Evolutionary conservation across 768 basidiomycete genomes (phyloP).

Genomic region (Scleroderma bovista): DNA sequence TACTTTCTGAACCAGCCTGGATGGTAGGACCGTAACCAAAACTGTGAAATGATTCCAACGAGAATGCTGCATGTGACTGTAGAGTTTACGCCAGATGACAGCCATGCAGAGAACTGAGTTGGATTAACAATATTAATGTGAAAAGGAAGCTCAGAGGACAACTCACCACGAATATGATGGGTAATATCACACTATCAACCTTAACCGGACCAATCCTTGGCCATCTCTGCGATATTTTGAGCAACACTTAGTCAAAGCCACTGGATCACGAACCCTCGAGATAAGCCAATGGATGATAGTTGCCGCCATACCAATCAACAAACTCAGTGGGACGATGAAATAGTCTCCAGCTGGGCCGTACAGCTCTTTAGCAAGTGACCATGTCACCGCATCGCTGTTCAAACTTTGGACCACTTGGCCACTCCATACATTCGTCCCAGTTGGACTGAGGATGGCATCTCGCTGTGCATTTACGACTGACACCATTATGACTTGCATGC

Average conservation of each 20-base stretch:
- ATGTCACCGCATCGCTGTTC: constrained; percentile 57
- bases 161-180: constrained; percentile 48
- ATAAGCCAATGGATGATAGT: constrained; percentile 52
- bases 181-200: constrained; percentile 47
- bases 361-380: constrained; percentile 56
- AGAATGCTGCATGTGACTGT: constrained; percentile 41
- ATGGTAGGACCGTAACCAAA: constrained; percentile 51
- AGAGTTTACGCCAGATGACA: constrained; percentile 54
- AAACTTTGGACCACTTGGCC: constrained; percentile 46
- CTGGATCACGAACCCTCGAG: constrained; percentile 33
- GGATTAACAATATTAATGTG: constrained; percentile 1
- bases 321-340: constrained; percentile 47
- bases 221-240: constrained; percentile 38
- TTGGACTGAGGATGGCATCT: constrained; percentile 44
- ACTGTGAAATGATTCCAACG: constrained; percentile 53
- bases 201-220: constrained; percentile 47
- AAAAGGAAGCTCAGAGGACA: background rate
- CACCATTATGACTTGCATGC: constrained; percentile 50
- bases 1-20: constrained; percentile 65
- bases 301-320: constrained; percentile 49
- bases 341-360: constrained; percentile 53
- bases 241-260: background rate
- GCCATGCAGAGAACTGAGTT: constrained; percentile 35
- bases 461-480: constrained; percentile 39
- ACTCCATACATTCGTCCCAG: constrained; percentile 59